Base-by-base conservation (phyloP, 2,329 filamentous ascomycete species). In the Paraconiothyrium sp. region DNA sequence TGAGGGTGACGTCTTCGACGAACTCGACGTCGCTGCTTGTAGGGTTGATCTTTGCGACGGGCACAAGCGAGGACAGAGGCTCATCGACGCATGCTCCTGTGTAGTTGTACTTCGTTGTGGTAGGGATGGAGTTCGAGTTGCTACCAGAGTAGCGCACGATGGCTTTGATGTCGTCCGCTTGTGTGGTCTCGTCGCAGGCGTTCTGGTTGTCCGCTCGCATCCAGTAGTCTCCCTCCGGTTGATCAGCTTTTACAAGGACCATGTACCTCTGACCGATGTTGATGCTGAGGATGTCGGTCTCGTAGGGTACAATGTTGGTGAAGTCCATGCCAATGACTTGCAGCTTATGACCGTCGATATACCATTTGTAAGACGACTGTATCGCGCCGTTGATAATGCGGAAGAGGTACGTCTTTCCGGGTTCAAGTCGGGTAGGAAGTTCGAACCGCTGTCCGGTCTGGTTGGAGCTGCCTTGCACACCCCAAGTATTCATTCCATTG, bases 301-400 rank as follows among this genome's bases (percentile, higher is more conserved):
- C 68, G 63, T 80, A 81, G 1, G 79, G 74, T 14, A 61, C 59
- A 60, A 80, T 79, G 0, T 10, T 20, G 8, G 80, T 72, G 49
- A 76, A 80, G 61, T 82, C 80, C 37, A 73, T 69, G 13, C 76
- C 73, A 50, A 81, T 75, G 56, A 82, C 71, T 3, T 71, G 77
- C 60, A 82, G 58, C 6, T 61, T 72, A 59, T 81, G 78, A 9
- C 71, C 72, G 57, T 82, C 79, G 47, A 82, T 79, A 50, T 65
- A 68, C 65, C 81, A 79, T 30, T 55, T 44, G 57, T 79, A 77
- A 65, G 75, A 67, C 6, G 71, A 67, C 1, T 67, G 72, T 54
- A 74, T 76, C 30, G 76, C 75, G 27, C 77, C 76, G 58, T 82
- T 82, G 66, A 81, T 77, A 9, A 82, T 51, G 7, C 80, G 75